Evolutionary conservation across 139 green algal species (phyloP).

Genomic region (Auxenochlorella pyrenoidosa): DNA sequence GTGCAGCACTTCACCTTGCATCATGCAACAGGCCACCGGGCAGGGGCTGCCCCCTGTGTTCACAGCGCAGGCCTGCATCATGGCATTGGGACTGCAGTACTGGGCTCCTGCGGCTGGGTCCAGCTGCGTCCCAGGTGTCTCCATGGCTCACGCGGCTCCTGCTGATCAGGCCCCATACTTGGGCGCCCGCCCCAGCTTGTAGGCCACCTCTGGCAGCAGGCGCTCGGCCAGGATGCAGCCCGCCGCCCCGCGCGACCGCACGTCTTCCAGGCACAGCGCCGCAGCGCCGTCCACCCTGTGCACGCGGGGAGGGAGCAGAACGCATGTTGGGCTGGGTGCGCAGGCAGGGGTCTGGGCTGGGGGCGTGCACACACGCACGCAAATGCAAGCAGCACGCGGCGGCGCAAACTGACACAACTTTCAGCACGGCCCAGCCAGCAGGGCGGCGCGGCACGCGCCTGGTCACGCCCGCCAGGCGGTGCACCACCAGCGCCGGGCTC

Average conservation of each 20-base stretch:
- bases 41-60: no score
- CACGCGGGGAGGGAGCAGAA: background rate
- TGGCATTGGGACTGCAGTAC: no score
- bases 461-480: conserved; percentile 67
- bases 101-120: no score
- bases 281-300: conserved; percentile 56
- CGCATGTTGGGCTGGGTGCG: background rate
- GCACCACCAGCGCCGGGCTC: conserved; percentile 49
- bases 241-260: conserved; percentile 40
- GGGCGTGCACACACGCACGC: background rate
- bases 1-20: no score
- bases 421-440: background rate
- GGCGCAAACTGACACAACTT: no score
- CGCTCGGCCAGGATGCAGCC: conserved; percentile 62
- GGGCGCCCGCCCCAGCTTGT: conserved; percentile 72
- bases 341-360: background rate
- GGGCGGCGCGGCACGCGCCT: conserved; percentile 24
- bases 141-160: no score
- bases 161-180: conserved; percentile 80
- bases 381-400: background rate
- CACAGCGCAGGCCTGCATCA: no score
- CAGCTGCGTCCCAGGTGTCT: no score
- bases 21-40: no score
- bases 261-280: conserved; percentile 46
- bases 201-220: conserved; percentile 74